Evolutionary conservation across 306 rosid genomes (phyloP).

Genomic region (Ormosia semicastrata): DNA sequence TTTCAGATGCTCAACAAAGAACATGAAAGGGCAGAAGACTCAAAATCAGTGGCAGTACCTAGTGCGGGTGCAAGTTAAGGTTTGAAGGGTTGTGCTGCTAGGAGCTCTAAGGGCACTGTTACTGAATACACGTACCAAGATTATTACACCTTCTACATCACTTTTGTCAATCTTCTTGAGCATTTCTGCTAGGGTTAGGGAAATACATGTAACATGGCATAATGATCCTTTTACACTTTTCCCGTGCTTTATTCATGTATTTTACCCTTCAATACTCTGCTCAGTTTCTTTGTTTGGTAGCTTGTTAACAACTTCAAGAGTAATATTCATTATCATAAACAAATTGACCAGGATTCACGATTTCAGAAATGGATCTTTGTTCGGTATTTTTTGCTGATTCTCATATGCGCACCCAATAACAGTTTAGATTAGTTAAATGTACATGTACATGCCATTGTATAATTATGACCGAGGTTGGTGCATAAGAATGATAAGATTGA

Average conservation of each 20-base stretch:
- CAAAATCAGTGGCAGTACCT: conserved; percentile 40
- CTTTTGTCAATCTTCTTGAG: neutral
- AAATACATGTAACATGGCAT: conserved; percentile 19
- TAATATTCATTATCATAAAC: neutral
- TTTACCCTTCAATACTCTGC: neutral
- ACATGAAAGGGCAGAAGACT: conserved; percentile 53
- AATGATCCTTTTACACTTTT: conserved; percentile 17
- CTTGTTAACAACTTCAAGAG: conserved; percentile 17
- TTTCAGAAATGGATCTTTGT: neutral
- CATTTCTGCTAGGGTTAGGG: conserved; percentile 26
- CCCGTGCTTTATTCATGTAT: conserved; percentile 9
- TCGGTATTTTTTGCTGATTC: neutral
- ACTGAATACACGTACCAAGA: neutral
- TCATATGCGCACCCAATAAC: neutral
- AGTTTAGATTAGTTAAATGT: neutral
- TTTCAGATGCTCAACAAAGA: conserved; percentile 60
- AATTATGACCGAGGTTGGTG: too few relatives aligned
- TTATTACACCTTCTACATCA: neutral
- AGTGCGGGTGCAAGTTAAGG: conserved; percentile 40
- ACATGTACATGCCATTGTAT: neutral
- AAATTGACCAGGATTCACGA: neutral
- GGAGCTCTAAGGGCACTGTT: neutral
- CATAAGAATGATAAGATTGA: too few relatives aligned
- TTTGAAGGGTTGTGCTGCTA: neutral
- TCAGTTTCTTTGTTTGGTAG: conserved; percentile 23